These are phyloP conservation scores for Entonaema liquescens DNA, from an alignment of 495 filamentous ascomycete genomes.

Conservation along the genomic window DNA sequence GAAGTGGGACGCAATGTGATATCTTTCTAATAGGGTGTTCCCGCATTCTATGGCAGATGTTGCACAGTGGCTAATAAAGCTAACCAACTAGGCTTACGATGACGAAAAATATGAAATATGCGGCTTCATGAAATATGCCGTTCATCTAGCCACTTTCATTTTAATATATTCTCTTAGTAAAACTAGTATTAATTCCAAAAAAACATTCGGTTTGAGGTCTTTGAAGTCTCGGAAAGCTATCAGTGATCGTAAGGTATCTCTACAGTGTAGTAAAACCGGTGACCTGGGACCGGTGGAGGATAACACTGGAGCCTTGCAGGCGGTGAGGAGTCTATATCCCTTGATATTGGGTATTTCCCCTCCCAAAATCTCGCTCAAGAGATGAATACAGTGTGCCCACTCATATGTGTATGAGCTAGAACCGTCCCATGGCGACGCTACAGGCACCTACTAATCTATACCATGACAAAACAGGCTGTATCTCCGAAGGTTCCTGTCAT, in stretches of 20 bases:
- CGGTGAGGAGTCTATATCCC: not conserved
- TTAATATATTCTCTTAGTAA: not conserved
- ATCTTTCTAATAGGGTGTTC: slow-evolving; percentile 4
- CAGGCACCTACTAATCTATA: not conserved
- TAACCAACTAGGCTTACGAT: not conserved
- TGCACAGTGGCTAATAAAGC: slow-evolving; percentile 11
- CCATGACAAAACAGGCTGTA: not conserved
- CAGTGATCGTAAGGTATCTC: not conserved
- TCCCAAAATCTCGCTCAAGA: not conserved
- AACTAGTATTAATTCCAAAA: not conserved
- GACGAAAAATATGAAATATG: not conserved
- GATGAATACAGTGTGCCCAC: not conserved
- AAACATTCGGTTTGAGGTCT: not conserved
- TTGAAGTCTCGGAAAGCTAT: not conserved
- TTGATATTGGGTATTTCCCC: not conserved
- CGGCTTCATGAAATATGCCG: not conserved
- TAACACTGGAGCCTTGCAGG: slow-evolving; percentile 7
- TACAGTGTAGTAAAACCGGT: slow-evolving; percentile 4
- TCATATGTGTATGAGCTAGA: not conserved
- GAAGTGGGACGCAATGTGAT: slow-evolving; percentile 5
- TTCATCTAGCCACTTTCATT: not conserved
- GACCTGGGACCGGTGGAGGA: not conserved
- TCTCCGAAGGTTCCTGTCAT: not conserved
- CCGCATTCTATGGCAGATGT: not conserved
- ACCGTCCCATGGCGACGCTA: not conserved